phyloP scores from a whole-genome alignment of 1,284 basidiomycete genomes.

The Boletus semigastroideus region DNA sequence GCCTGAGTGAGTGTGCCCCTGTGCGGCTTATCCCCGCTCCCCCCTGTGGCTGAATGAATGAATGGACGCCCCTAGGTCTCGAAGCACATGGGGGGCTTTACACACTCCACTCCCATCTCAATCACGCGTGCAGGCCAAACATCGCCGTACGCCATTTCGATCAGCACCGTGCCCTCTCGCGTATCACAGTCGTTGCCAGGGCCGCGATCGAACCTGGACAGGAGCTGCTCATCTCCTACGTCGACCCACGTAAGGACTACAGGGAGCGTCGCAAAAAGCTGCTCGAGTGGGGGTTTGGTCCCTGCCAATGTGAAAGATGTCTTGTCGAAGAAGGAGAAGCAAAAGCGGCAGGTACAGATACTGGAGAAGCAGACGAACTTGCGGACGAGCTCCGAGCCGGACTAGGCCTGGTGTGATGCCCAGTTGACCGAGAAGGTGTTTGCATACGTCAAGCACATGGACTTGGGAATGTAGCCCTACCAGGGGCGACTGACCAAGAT shows the following conservation, averaged over 20 bases:
- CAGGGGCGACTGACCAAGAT: neutral
- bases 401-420: slow-evolving; percentile 42
- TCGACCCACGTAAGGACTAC: slow-evolving; percentile 61
- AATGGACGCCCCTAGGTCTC: slow-evolving; percentile 51
- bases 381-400: slow-evolving; percentile 50
- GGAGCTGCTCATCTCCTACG: slow-evolving; percentile 79
- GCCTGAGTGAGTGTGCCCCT: slow-evolving; percentile 58
- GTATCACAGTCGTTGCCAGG: slow-evolving; percentile 71
- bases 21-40: neutral
- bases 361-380: slow-evolving; percentile 44
- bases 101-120: slow-evolving; percentile 82
- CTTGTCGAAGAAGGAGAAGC: slow-evolving; percentile 50
- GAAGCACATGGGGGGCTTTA: slow-evolving; percentile 89
- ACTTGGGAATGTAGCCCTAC: neutral
- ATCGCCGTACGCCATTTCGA: slow-evolving; percentile 70
- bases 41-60: slow-evolving; percentile 9
- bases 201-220: slow-evolving; percentile 66
- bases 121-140: slow-evolving; percentile 83
- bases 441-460: neutral
- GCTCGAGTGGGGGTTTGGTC: slow-evolving; percentile 74
- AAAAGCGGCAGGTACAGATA: slow-evolving; percentile 28
- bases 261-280: slow-evolving; percentile 57
- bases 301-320: slow-evolving; percentile 68
- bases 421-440: slow-evolving; percentile 19
- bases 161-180: slow-evolving; percentile 60